Evolutionary conservation across 176 grass and related monocot genomes (phyloP), one percentile per base, ranked within the genome.

Genomic region (Leersia perrieri): DNA sequence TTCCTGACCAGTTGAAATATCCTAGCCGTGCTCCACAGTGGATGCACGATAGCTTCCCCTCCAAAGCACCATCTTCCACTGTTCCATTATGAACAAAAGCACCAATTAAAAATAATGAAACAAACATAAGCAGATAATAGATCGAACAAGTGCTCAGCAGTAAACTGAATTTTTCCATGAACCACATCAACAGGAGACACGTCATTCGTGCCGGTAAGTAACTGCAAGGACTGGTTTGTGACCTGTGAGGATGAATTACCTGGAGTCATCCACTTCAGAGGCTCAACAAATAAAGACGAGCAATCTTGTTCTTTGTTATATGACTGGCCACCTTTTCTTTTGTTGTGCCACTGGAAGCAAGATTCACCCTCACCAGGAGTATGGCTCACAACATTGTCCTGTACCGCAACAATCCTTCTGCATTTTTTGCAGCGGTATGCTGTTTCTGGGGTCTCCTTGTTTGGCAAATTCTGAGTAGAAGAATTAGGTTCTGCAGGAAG

Each of bases 181-280:
- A 8, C 16, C 36, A 2, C 31, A 36, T 7, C 7, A n/a, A 53
- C 16, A 69, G 18, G 53, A 23, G 22, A 33, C 36, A 33, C 9
- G 32, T 12, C 34, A 30, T 23, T 58, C 23, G 22, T 13, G n/a
- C n/a, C n/a, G n/a, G n/a, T n/a, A n/a, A n/a, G n/a, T n/a, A n/a
- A n/a, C n/a, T n/a, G n/a, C n/a, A n/a, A n/a, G n/a, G n/a, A n/a
- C n/a, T n/a, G n/a, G n/a, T n/a, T n/a, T n/a, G n/a, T n/a, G n/a
- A n/a, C n/a, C n/a, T n/a, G n/a, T n/a, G 29, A 22, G 45, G 28
- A n/a, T 29, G 33, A 23, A 70, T 72, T 81, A 91, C 95, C 92
- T 87, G 92, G 87, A 78, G 88, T 93, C 95, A 98, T 98, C 95
- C 95, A 98, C 83, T 98, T 98, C 31, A 98, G 74, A 83, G 95